phyloP scores from a whole-genome alignment of 2,329 filamentous ascomycete genomes.

The Decorospora gaudefroyi region DNA sequence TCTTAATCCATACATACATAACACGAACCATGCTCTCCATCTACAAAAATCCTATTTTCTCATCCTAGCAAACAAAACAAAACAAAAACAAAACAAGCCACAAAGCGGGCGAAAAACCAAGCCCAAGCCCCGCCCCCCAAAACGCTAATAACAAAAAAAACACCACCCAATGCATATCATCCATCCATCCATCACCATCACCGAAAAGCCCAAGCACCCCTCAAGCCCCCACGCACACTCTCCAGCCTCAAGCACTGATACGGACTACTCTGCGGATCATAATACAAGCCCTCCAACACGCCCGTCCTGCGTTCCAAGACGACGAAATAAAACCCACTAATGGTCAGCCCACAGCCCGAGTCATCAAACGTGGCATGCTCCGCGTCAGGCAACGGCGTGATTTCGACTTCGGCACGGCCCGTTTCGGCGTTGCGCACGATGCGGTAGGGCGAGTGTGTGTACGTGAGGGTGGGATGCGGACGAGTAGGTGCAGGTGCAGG shows the following conservation, averaged over 20 bases:
- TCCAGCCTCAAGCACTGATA: conserved; percentile 58
- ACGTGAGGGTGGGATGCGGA: conserved; percentile 13
- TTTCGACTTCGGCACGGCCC: conserved; percentile 21
- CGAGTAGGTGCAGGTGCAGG: neutral
- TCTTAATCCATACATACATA: too few relatives aligned
- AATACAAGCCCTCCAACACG: conserved; percentile 57
- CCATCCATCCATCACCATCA: too few relatives aligned
- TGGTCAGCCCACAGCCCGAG: conserved; percentile 54
- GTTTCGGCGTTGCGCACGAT: conserved; percentile 23
- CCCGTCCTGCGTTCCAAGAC: conserved; percentile 55
- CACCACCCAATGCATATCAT: too few relatives aligned
- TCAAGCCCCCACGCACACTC: conserved; percentile 42
- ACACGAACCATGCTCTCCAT: too few relatives aligned
- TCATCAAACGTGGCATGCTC: conserved; percentile 40
- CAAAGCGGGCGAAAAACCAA: too few relatives aligned
- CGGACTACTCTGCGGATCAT: conserved; percentile 59
- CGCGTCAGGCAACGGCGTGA: conserved; percentile 18
- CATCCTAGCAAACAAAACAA: too few relatives aligned
- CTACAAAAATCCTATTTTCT: too few relatives aligned
- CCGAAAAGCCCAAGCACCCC: conserved; percentile 48
- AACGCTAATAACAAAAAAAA: too few relatives aligned
- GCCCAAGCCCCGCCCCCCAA: too few relatives aligned
- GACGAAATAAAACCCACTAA: conserved; percentile 60
- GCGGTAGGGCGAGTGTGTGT: conserved; percentile 23
- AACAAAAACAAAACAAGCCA: too few relatives aligned